A percentile compares a stretch with the other conserved stretches of the same genome.
phyloP scores from a whole-genome alignment of 2,329 filamentous ascomycete genomes.

The Neurospora crassa region DNA sequence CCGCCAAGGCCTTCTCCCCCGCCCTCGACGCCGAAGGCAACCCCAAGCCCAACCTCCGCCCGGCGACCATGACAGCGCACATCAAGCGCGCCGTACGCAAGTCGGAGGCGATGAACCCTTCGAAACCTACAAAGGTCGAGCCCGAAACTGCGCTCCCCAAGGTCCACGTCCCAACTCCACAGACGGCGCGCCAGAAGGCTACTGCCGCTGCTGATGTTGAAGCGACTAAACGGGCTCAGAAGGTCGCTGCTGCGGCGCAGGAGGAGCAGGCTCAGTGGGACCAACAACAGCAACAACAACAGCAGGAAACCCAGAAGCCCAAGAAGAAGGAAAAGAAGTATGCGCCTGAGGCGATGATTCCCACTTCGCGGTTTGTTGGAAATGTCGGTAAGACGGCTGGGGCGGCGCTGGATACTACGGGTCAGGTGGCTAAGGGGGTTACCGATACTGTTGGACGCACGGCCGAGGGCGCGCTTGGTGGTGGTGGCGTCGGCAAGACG shows the following conservation, averaged over 20 bases:
- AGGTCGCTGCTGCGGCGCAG: background rate
- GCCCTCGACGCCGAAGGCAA: conserved; percentile 1
- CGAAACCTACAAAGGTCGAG: background rate
- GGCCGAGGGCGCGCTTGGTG: background rate
- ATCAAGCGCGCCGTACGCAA: conserved; percentile 10
- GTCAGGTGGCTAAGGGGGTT: background rate
- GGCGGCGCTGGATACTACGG: background rate
- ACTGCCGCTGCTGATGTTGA: background rate
- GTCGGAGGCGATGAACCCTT: conserved; percentile 1
- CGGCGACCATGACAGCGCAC: conserved; percentile 9
- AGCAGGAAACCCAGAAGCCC: background rate
- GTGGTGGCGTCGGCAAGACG: conserved; percentile 5
- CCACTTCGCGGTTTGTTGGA: conserved; percentile 8
- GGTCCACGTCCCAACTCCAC: background rate
- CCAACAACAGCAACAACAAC: background rate
- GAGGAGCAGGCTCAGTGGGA: background rate
- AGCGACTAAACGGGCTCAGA: background rate
- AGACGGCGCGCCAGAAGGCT: background rate
- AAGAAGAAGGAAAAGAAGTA: conserved; percentile 13
- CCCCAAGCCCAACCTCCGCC: conserved; percentile 9
- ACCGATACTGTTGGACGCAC: conserved; percentile 7
- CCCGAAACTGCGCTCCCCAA: background rate
- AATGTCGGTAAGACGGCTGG: background rate
- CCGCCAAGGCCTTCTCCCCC: conserved; percentile 1
- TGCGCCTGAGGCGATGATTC: conserved; percentile 11